Evolutionary conservation across 2,329 filamentous ascomycete genomes (phyloP).

Genomic region (Didymellaceae sp.): DNA sequence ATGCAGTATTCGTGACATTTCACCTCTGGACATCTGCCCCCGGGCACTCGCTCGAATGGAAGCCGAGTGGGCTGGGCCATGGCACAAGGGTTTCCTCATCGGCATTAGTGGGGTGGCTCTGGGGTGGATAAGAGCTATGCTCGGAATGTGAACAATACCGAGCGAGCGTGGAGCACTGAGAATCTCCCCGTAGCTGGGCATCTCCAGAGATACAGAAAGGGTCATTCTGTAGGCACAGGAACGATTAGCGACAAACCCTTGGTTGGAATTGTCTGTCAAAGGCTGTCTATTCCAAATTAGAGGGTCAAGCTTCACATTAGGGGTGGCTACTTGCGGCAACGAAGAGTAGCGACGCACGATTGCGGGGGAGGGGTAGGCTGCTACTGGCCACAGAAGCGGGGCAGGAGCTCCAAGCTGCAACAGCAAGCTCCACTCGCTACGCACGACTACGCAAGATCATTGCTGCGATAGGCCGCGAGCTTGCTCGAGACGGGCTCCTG

Average conservation of each 20-base stretch:
- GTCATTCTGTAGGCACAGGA: neutral
- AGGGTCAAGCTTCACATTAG: slow-evolving; percentile 13
- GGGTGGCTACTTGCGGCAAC: slow-evolving; percentile 24
- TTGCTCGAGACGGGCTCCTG: slow-evolving; percentile 35
- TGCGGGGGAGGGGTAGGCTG: slow-evolving; percentile 46
- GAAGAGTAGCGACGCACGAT: slow-evolving; percentile 15
- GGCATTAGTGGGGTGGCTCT: slow-evolving; percentile 27
- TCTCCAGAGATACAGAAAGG: neutral
- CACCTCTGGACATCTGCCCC: slow-evolving; percentile 17
- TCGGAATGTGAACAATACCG: slow-evolving; percentile 17
- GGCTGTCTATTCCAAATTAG: slow-evolving; percentile 23
- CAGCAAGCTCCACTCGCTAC: slow-evolving; percentile 29
- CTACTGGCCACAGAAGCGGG: slow-evolving; percentile 40
- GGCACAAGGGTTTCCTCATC: slow-evolving; percentile 27
- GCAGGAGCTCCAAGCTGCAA: slow-evolving; percentile 23
- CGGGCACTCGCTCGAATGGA: slow-evolving; percentile 47
- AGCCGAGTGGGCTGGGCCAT: slow-evolving; percentile 34
- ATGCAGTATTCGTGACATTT: too few relatives aligned
- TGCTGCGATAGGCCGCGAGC: slow-evolving; percentile 31
- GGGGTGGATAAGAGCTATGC: slow-evolving; percentile 16
- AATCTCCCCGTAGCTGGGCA: neutral
- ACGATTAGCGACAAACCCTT: slow-evolving; percentile 4
- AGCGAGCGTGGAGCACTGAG: slow-evolving; percentile 12
- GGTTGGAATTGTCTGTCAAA: slow-evolving; percentile 14
- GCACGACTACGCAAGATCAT: slow-evolving; percentile 14